Evolutionary conservation across 129 eudicot species (phyloP), one percentile per base, ranked within the genome.

Genomic region (Calendula officinalis): DNA sequence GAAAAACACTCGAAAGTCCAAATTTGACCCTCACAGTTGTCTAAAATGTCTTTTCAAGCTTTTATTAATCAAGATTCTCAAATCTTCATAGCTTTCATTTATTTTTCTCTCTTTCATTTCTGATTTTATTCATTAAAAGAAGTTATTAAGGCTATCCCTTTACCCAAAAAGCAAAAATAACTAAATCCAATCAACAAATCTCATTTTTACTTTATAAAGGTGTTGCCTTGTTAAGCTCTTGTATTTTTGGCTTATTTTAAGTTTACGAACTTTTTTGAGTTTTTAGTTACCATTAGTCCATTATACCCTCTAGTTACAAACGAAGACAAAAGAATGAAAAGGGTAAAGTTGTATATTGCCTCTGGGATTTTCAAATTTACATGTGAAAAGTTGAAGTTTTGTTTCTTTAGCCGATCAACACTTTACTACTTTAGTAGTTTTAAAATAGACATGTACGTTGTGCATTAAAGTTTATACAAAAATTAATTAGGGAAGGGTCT

Each of bases 21-120:
- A 46, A 46, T 72, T 73, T 73, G 67, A 56, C 46, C 61, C 55
- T 66, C 14, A 46, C 55, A 73, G 67, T 73, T 73, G 77, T 65
- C 56, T 42, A 71, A 60, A 16, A 40, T 56, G 78, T 57, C 67
- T 65, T 66, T 73, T 73, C 67, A 17, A 8, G 22, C 36, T 67
- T 67, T 65, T 37, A 47, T 65, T 65, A 56, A 65, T 30, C 51
- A 65, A 65, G 78, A 73, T 73, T 57, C 22, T 48, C 54, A 62
- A 5, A 57, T 53, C 77, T 55, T 61, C 64, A 65, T 11, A 39
- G 60, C 62, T 75, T 44, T 22, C 30, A 22, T 22, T 35, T 57
- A 46, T 70, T 63, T 37, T 37, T 44, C 17, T 68, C 16, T 33
- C 54, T 41, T 60, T 46, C 38, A 3, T n/a, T 73, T 62, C n/a